Base-by-base conservation (phyloP, 2,329 filamentous ascomycete species). In the Colletotrichum shisoi region DNA sequence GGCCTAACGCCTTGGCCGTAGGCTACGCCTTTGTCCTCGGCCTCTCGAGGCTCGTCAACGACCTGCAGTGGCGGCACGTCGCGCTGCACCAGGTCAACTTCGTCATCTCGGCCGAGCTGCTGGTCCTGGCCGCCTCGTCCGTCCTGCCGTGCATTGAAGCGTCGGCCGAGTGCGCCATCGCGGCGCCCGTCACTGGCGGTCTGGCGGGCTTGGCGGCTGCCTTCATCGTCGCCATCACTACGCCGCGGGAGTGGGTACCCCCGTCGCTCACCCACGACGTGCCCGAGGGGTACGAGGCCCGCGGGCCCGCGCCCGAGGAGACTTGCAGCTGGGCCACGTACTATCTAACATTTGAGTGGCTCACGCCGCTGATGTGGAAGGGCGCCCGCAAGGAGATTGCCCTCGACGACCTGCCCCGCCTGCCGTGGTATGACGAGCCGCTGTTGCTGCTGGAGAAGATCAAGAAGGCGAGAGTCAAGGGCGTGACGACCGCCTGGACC, bases 371-470 rank as follows among this genome's bases (percentile, higher is more conserved):
- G 51, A 78, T 85, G 57, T 79, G 82, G 75, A 83, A 79, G 68
- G 84, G 83, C 31, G 76, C 78, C 49, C 78, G 76, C 39, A 76
- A 77, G 6, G 76, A 79, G 58, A 76, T 86, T 61, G 80, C 81
- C 31, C 78, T 84, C 70, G 78, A 81, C 44, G 79, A 81, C 69
- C 78, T 86, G 21, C 83, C 83, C 3, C 78, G 71, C 34, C 74
- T 86, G 37, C 82, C 84, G 2, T 85, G 83, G 82, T 86, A 86
- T 69, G 84, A 86, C 58, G 83, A 86, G 68, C 84, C 84, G 9
- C 73, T 81, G 24, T 74, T 84, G 57, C 79, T 85, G 17, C 75
- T 85, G 2, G 74, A 75, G 24, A 78, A 76, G 63, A 75, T 85
- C 12, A 78, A 80, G 31, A 71, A 76, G 19, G 82, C 83, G 13